Evolutionary conservation across 2,329 filamentous ascomycete genomes (phyloP).

Genomic region (Botrytis aclada): DNA sequence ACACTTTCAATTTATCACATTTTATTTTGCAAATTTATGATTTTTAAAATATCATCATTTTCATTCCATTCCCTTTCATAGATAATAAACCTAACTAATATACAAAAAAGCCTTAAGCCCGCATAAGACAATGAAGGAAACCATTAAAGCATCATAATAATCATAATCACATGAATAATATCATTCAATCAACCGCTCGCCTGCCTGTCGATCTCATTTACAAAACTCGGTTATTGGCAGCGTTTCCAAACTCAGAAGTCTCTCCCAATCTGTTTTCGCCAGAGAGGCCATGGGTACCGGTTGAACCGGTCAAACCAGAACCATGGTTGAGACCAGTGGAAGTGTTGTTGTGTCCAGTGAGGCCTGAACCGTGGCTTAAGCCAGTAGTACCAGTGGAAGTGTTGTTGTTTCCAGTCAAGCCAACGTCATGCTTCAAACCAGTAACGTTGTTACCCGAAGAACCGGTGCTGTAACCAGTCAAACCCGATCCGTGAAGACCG

Average conservation of each 20-base stretch:
- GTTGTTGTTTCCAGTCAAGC: neutral
- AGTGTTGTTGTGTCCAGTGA: neutral
- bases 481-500: neutral
- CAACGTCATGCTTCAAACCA: neutral
- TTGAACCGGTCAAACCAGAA: neutral
- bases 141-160: conserved; percentile 4
- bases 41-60: neutral
- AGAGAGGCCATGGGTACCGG: conserved; percentile 11
- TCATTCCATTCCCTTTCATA: neutral
- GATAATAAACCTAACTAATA: neutral
- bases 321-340: neutral
- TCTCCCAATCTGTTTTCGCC: conserved; percentile 16
- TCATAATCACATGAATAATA: neutral
- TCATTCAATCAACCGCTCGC: neutral
- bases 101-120: conserved; percentile 2
- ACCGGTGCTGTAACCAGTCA: neutral
- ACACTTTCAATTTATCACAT: neutral
- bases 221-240: neutral
- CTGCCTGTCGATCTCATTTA: neutral
- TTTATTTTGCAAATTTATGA: neutral
- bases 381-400: neutral
- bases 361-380: neutral
- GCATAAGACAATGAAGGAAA: neutral
- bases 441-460: neutral
- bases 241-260: conserved; percentile 23